Percentiles rank a stretch among this genome's conserved stretches.
Conservation (phyloP, 192 early-diverging fungal genomes). For the Ambispora gerdemannii region DNA sequence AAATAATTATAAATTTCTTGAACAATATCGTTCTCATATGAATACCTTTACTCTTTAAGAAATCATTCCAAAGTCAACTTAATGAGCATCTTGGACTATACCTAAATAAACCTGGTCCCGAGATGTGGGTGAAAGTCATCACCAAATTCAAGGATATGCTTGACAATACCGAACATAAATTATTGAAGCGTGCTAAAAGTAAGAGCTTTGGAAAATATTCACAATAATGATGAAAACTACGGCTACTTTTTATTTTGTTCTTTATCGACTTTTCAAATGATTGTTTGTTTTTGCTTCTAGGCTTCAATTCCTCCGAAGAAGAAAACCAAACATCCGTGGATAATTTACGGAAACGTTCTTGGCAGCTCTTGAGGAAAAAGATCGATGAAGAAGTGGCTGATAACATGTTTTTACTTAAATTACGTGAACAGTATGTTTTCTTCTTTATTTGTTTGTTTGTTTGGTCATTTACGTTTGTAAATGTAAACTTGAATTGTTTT, state of each 20-base stretch:
- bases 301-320: constrained; percentile 49
- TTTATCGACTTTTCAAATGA: background rate
- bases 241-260: background rate
- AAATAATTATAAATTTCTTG: background rate
- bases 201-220: constrained; percentile 3
- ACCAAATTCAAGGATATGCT: constrained; percentile 52
- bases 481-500: no score
- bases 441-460: background rate
- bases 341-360: constrained; percentile 63
- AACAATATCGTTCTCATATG: background rate
- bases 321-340: constrained; percentile 52
- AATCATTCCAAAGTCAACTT: constrained; percentile 55
- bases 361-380: constrained; percentile 69
- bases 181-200: constrained; percentile 54
- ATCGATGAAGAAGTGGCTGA: constrained; percentile 82
- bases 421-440: constrained; percentile 51
- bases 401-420: constrained; percentile 75
- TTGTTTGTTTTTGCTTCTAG: constrained; percentile 20
- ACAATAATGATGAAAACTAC: no score
- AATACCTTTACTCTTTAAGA: constrained; percentile 17
- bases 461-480: no score
- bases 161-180: constrained; percentile 49
- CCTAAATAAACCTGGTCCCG: constrained; percentile 61
- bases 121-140: constrained; percentile 76
- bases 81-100: constrained; percentile 67